phyloP scores from a whole-genome alignment of 176 grass and related monocot genomes.

The Triticum urartu region DNA sequence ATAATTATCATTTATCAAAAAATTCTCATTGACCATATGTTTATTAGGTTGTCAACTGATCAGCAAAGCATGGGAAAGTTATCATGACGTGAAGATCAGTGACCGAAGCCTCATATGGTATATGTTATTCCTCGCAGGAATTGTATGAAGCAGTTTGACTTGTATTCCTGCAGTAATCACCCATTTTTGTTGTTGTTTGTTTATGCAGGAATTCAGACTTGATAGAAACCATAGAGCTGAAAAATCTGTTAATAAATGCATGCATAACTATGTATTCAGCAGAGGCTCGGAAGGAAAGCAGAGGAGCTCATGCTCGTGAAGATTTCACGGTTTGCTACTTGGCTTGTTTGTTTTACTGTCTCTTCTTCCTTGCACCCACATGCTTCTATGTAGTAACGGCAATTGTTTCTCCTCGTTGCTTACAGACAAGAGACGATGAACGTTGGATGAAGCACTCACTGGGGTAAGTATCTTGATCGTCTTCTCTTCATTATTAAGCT shows the following conservation, averaged over 20 bases:
- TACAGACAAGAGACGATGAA: constrained; percentile 74
- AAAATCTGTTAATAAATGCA: constrained; percentile 97
- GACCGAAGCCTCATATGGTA: constrained; percentile 82
- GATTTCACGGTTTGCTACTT: constrained; percentile 73
- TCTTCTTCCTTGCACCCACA: not conserved
- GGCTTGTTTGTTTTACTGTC: not conserved
- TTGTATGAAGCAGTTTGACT: not conserved
- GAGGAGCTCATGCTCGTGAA: constrained; percentile 95
- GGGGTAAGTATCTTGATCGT: constrained; percentile 52
- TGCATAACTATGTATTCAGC: constrained; percentile 93
- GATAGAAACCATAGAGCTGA: constrained; percentile 87
- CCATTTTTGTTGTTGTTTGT: constrained; percentile 28
- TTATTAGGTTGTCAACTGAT: constrained; percentile 60
- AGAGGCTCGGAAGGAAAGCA: constrained; percentile 91
- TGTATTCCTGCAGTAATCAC: constrained; percentile 24
- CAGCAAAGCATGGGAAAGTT: constrained; percentile 56
- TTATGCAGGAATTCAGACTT: constrained; percentile 86
- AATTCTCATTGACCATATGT: not conserved
- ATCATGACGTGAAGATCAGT: constrained; percentile 51
- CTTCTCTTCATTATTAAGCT: constrained; percentile 3
- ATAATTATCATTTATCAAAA: not conserved
- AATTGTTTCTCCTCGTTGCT: not conserved
- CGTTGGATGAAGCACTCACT: constrained; percentile 75
- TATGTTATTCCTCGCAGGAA: constrained; percentile 9
- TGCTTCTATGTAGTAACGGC: not conserved